A percentile compares a stretch with the other conserved stretches of the same genome.
Evolutionary conservation across 306 rosid species (phyloP).

Genomic region (Trifolium pratense): DNA sequence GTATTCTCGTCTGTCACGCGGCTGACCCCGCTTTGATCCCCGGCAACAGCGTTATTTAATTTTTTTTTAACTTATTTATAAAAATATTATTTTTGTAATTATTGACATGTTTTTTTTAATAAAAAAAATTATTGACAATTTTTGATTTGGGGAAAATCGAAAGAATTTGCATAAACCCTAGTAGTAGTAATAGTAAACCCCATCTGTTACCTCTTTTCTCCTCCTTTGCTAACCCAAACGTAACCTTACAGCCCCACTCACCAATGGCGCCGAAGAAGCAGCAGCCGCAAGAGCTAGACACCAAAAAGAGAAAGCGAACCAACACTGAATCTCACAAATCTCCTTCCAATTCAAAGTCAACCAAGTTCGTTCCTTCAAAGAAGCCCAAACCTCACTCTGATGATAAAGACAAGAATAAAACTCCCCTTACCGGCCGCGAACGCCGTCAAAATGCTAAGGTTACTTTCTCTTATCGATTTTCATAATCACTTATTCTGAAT

Average conservation of each 20-base stretch:
- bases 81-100: too few species aligned
- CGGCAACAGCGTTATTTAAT: too few species aligned
- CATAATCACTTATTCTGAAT: constrained; percentile 21
- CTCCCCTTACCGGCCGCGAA: constrained; percentile 63
- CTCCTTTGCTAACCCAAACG: too few species aligned
- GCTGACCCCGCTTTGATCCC: too few species aligned
- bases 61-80: too few species aligned
- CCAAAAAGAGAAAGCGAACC: constrained; percentile 66
- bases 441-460: constrained; percentile 83
- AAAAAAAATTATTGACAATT: too few species aligned
- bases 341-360: constrained; percentile 56
- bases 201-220: not conserved
- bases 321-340: constrained; percentile 45
- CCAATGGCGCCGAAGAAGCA: constrained; percentile 78
- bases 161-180: constrained; percentile 44
- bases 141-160: not conserved
- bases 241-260: constrained; percentile 19
- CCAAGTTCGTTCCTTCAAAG: constrained; percentile 54
- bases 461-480: not conserved
- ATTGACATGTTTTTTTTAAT: too few species aligned
- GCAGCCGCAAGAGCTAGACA: constrained; percentile 37
- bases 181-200: constrained; percentile 1
- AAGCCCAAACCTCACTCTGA: constrained; percentile 44
- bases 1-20: too few species aligned
- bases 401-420: constrained; percentile 46